A percentile compares a stretch with the other conserved stretches of the same genome.
Conservation (phyloP, 2,329 filamentous ascomycete species). For the Coniochaeta sp. region DNA sequence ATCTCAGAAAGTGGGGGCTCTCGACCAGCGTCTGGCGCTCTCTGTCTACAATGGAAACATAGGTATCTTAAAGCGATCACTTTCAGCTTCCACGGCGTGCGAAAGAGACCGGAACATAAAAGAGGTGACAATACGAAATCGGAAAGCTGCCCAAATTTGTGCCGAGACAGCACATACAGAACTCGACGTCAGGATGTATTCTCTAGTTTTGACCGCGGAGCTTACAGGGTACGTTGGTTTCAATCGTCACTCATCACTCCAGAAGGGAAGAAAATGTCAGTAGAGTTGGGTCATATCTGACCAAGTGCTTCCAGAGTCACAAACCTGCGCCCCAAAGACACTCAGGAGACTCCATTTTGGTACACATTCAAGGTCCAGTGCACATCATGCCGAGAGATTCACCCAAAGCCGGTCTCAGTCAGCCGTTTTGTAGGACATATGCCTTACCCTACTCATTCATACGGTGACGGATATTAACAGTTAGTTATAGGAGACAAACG, state of each 20-base stretch:
- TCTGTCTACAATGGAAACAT: no score
- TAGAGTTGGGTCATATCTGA: not conserved
- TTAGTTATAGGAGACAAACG: slow-evolving; percentile 65
- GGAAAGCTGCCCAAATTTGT: not conserved
- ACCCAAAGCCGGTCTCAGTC: slow-evolving; percentile 79
- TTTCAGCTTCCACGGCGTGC: no score
- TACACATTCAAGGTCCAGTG: slow-evolving; percentile 98
- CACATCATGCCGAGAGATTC: slow-evolving; percentile 89
- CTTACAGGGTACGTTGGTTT: slow-evolving; percentile 51
- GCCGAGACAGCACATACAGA: not conserved
- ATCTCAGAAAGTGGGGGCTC: no score
- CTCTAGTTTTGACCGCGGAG: slow-evolving; percentile 60
- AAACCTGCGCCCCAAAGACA: slow-evolving; percentile 79
- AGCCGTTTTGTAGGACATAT: slow-evolving; percentile 72
- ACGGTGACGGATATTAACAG: not conserved
- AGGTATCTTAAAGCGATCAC: no score
- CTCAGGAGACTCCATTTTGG: slow-evolving; percentile 76
- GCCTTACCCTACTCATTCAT: not conserved
- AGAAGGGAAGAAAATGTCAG: not conserved
- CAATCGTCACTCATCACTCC: not conserved
- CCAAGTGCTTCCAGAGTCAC: slow-evolving; percentile 61
- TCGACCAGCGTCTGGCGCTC: no score
- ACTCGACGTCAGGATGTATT: slow-evolving; percentile 45
- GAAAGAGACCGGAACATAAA: not conserved
- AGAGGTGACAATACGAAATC: not conserved